Evolutionary conservation across 2,329 filamentous ascomycete species (phyloP), one percentile per base, ranked within the genome.

Genomic region (Shiraia bambusicola): DNA sequence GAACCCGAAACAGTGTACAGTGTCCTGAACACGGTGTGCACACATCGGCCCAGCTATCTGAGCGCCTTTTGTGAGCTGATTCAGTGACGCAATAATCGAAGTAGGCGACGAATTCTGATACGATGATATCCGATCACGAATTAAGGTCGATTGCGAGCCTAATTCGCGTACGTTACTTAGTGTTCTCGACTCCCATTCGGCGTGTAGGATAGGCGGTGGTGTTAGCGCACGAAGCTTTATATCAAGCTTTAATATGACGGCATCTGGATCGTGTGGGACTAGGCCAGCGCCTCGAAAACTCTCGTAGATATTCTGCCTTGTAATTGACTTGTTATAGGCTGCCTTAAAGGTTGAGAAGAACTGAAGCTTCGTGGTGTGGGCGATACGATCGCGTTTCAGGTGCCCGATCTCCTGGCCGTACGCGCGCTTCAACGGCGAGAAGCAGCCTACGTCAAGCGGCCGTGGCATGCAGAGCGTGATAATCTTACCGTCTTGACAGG

Each of bases 201-300:
- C 16, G 14, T 29, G 36, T 22, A 13, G 13, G 15, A 44, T 17
- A 13, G 37, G 17, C 24, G 34, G 32, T 35, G 38, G 42, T 28
- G 40, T 39, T 34, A 32, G 45, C 22, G 47, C 54, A 40, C 40
- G 42, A n/a, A 53, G 40, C 40, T 54, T 25, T 14, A 56, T 49
- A 43, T 59, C 49, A 44, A 69, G 62, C 54, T 60, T 64, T 37
- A 47, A 65, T 47, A 69, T 37, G 13, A 67, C 61, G 32, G 34
- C 49, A 28, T 65, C 47, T 50, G 56, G 59, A 47, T 68, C 32
- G 28, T 59, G 54, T 45, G 57, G 65, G 36, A 66, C 46, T 49
- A 70, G 49, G 22, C 66, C 49, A 56, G 61, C 58, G 42, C 54
- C 58, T 54, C 41, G 34, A 52, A 69, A 68, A 40, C 52, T 47